Percentiles rank a stretch among this genome's conserved stretches.
Evolutionary conservation across 805 yeast genomes (phyloP).

Genomic region (Cyberlindnera subsufficiens): DNA sequence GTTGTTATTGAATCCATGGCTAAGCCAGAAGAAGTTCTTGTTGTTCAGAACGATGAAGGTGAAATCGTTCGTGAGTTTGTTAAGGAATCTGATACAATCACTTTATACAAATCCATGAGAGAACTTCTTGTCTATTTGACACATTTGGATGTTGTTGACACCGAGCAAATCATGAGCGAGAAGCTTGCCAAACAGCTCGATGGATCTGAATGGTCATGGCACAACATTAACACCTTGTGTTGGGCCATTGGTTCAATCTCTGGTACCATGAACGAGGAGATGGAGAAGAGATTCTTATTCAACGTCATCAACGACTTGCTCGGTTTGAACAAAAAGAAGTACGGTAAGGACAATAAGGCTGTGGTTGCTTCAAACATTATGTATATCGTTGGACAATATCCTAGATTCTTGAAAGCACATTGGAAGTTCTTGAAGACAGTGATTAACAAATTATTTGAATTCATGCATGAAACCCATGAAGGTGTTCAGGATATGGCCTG

Average conservation of each 20-base stretch:
- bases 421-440: constrained; percentile 97
- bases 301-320: constrained; percentile 88
- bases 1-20: constrained; percentile 98
- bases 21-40: constrained; percentile 94
- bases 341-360: constrained; percentile 97
- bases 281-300: constrained; percentile 91
- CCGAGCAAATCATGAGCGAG: constrained; percentile 88
- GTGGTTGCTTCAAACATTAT: constrained; percentile 99
- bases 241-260: constrained; percentile 99
- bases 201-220: constrained; percentile 99
- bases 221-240: constrained; percentile 91
- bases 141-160: constrained; percentile 90
- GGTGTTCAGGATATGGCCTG: constrained; percentile 99
- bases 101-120: constrained; percentile 89
- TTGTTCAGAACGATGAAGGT: constrained; percentile 98
- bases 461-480: constrained; percentile 99
- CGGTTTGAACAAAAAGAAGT: constrained; percentile 89
- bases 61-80: constrained; percentile 97
- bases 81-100: constrained; percentile 95
- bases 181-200: constrained; percentile 90
- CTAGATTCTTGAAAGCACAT: constrained; percentile 94
- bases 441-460: constrained; percentile 90
- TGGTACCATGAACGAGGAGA: constrained; percentile 97
- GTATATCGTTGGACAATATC: constrained; percentile 99
- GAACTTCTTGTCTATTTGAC: constrained; percentile 93